Conservation (phyloP, 1,284 basidiomycete species). For the Marasmius sp. region DNA sequence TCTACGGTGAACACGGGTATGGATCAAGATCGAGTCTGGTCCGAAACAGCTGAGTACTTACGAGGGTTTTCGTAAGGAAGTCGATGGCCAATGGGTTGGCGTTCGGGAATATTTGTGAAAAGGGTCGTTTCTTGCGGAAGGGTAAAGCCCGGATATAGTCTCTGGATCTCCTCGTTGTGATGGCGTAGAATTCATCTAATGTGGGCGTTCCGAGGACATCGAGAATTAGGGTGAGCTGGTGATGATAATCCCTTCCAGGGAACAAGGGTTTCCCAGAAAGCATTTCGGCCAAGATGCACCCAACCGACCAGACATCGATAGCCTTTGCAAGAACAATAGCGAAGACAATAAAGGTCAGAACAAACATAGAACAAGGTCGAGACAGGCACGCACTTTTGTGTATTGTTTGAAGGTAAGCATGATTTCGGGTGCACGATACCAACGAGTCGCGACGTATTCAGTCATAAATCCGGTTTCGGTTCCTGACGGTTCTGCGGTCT, state of each 20-base stretch:
- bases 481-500: constrained; percentile 81
- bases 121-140: constrained; percentile 82
- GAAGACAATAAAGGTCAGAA: neutral
- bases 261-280: constrained; percentile 91
- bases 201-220: constrained; percentile 93
- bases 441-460: constrained; percentile 91
- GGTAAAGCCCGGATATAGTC: constrained; percentile 90
- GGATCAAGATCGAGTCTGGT: constrained; percentile 1
- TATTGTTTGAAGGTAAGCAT: constrained; percentile 98
- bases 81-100: constrained; percentile 86
- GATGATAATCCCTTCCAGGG: constrained; percentile 95
- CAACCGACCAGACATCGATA: constrained; percentile 95
- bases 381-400: constrained; percentile 64
- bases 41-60: constrained; percentile 37
- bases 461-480: constrained; percentile 92
- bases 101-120: constrained; percentile 82
- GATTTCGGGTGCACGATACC: constrained; percentile 95
- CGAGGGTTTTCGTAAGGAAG: constrained; percentile 89
- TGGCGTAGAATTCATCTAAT: constrained; percentile 89
- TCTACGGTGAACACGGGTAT: constrained; percentile 36
- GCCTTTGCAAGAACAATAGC: constrained; percentile 25
- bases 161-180: constrained; percentile 81
- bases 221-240: constrained; percentile 89
- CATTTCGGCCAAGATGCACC: constrained; percentile 98
- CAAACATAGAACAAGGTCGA: neutral